Evolutionary conservation across 192 early-diverging fungal species (phyloP), one percentile per base, ranked within the genome.

Genomic region (Gigaspora rosea): DNA sequence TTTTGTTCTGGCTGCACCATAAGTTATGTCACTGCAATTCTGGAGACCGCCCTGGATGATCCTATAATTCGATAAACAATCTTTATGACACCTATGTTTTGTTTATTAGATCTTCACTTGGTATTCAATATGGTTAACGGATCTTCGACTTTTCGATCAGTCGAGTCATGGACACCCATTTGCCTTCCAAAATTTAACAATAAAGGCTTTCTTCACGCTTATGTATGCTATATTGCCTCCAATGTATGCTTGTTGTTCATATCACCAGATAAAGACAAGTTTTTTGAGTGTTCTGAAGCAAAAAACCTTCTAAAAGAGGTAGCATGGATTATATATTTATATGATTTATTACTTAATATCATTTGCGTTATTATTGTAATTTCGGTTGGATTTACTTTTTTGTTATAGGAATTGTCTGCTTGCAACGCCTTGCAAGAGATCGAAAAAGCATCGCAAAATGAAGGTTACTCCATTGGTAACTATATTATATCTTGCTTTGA

Each of bases 181-280:
- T 98, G 97, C 76, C 87, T 97, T n/a, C 96, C 97, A 48, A 89
- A 88, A 72, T 94, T 96, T 85, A 94, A 97, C 82, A 87, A 88
- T 72, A 85, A 91, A 73, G 94, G 92, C 16, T 98, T 96, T 81
- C 79, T 98, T 46, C 91, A 97, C 75, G 92, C 91, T 1, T 97
- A 97, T 71, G 88, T 97, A 20, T 92, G 86, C 73, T 96, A 94
- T 79, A 86, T 97, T 33, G 87, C 87, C 3, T 81, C 86, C 0
- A 88, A 91, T n/a, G 82, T 93, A 8, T 92, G 90, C 59, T 80
- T 97, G 8, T 81, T 95, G 0, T 79, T 94, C 57, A 87, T 96
- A 16, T 92, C 91, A 13, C 88, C 92, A 2, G 91, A 94, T 73
- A 91, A 91, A 81, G 93, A 96, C 75, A 90, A 90, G 35, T 98